Base-by-base conservation (phyloP, 345 rosid genomes). In the Hypericum androsaemum region DNA sequence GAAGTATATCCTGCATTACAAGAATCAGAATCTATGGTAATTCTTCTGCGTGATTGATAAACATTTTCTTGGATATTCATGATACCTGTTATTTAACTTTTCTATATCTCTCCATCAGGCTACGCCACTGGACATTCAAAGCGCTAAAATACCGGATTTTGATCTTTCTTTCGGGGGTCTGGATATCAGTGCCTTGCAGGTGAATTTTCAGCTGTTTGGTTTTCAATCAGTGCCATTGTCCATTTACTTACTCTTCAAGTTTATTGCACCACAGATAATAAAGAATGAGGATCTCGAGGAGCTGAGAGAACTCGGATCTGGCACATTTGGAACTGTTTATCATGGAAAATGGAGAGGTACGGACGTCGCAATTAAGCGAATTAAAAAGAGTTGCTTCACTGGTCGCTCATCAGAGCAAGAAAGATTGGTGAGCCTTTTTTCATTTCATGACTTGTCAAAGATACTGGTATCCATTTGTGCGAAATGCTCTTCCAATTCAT, bases 331-430 rank as follows among this genome's bases (percentile, higher is more conserved):
- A 67, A 84, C 96, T 14, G 96, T 90, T 28, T 84, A 80, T 63
- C 69, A 77, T 56, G 98, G 92, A 52, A 90, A 84, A 63, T 90
- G 98, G 96, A 82, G 95, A 64, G 98, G 98, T 53, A 87, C 96
- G 40, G 96, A 84, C 69, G 95, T 90, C 43, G 98, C 96, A 57
- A 84, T 90, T 54, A 87, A 90, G 71, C 74, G 95, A 62, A 90
- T 90, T 11, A 90, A 84, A 69, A 79, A 84, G 37, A 82, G 89
- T 47, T 84, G 95, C 66, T 90, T 90, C 61, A 68, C 74, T 3
- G 96, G 92, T 47, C 73, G 80, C 64, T 68, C 77, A 44, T 90
- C 95, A 0, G 50, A 46, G 22, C 50, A 46, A 46, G 50, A 46
- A 46, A 17, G 50, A 17, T 13, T 46, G 50, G 50, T 46, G 15